Evolutionary conservation across 73 alveolate species (phyloP), one percentile per base, ranked within the genome.

Genomic region (Paramecium octaurelia): DNA sequence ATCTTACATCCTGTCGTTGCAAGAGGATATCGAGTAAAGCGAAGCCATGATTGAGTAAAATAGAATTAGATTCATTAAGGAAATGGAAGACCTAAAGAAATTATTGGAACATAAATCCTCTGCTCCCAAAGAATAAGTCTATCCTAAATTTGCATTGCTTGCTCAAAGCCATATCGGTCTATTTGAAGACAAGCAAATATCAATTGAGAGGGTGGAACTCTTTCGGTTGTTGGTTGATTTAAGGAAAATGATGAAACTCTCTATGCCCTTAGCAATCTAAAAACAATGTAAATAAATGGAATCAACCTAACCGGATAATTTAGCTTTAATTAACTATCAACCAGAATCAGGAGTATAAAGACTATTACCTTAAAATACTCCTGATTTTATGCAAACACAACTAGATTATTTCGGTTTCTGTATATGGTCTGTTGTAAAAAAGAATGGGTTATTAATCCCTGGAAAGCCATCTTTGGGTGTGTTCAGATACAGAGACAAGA

Each of bases 401-500:
- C 90, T 97, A 18, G 99, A 97, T 89, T 97, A 88, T 80, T 77
- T 96, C 11, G 99, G 99, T 7, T 97, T 97, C 92, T 97, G 99
- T 69, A 88, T 96, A 11, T 95, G 96, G 93, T 93, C 96, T 42
- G 93, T 97, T 31, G 98, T 96, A 9, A 96, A 95, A 77, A 95
- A 93, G 57, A 94, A 94, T 40, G 98, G 98, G 10, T 85, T 97
- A 8, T 91, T 97, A 31, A 89, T 97, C 90, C 98, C 99, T 5
- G 99, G 99, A 12, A 97, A 96, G 48, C 99, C 99, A 2, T 94
- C 97, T 11, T 88, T 97, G 21, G 99, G 99, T 31, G 99, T 97
- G 2, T 96, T 93, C 75, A 54, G 85, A 54, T 77, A 57, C 58
- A 85, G 85, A 77, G 95, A 86, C 29, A 85, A 86, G 86, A 95